Conservation (phyloP, 257 asterid genomes). For the Nicotiana tabacum region DNA sequence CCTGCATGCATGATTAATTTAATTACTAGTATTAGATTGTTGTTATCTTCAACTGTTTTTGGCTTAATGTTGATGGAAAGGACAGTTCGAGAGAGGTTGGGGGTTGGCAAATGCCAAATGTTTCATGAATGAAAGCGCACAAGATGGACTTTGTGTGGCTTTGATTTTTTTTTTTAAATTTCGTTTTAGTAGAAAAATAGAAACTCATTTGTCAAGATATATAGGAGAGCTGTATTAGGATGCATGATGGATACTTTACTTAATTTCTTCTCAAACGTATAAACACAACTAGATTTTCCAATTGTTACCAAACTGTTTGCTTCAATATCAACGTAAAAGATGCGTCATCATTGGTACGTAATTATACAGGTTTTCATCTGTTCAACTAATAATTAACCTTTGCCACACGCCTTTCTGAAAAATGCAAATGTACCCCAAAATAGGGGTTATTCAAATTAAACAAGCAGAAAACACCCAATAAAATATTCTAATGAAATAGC, state of each 20-base stretch:
- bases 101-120: background rate
- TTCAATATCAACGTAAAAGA: background rate
- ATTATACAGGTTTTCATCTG: background rate
- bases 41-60: slow-evolving; percentile 9
- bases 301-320: background rate
- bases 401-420: background rate
- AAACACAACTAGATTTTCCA: background rate
- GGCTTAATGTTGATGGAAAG: slow-evolving; percentile 9
- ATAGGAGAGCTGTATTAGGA: background rate
- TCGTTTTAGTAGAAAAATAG: background rate
- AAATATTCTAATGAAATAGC: background rate
- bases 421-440: background rate
- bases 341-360: slow-evolving; percentile 5
- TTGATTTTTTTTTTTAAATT: no score
- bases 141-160: background rate
- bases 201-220: background rate
- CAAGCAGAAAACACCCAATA: background rate
- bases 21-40: background rate
- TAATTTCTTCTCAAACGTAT: background rate
- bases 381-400: background rate
- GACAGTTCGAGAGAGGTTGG: slow-evolving; percentile 3
- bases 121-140: background rate
- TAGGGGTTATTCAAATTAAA: background rate
- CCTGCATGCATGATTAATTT: background rate
- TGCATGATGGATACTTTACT: no score